A percentile compares a stretch with the other conserved stretches of the same genome.
Conservation (phyloP, 345 rosid species). For the Populus ilicifolia region DNA sequence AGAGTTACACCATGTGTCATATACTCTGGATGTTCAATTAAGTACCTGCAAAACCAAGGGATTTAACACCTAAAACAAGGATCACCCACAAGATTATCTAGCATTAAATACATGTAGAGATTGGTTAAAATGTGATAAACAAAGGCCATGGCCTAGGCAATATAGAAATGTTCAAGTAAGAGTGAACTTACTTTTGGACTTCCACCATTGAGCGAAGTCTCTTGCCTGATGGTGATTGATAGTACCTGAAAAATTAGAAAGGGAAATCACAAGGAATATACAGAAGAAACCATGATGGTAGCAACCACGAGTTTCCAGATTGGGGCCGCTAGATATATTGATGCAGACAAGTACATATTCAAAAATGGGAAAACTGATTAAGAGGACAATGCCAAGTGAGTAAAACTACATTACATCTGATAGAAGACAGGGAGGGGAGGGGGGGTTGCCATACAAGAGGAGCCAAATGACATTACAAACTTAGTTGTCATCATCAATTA, state of each 20-base stretch:
- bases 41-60: constrained; percentile 41
- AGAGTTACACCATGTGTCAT: constrained; percentile 38
- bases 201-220: constrained; percentile 82
- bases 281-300: neutral
- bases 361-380: neutral
- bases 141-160: neutral
- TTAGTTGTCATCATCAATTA: neutral
- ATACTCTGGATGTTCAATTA: constrained; percentile 54
- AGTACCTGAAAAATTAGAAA: constrained; percentile 52
- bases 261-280: neutral
- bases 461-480: neutral
- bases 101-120: neutral
- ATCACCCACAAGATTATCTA: neutral
- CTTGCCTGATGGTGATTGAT: constrained; percentile 82
- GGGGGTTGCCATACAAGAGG: neutral
- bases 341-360: neutral
- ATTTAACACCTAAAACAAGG: constrained; percentile 1
- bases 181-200: constrained; percentile 60
- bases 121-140: neutral
- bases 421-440: too few species aligned
- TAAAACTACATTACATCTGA: neutral
- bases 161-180: neutral
- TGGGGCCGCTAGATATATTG: neutral
- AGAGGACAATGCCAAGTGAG: neutral
- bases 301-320: neutral